Base-by-base conservation (phyloP, 208 protist genomes). In the Lotmaria passim region DNA sequence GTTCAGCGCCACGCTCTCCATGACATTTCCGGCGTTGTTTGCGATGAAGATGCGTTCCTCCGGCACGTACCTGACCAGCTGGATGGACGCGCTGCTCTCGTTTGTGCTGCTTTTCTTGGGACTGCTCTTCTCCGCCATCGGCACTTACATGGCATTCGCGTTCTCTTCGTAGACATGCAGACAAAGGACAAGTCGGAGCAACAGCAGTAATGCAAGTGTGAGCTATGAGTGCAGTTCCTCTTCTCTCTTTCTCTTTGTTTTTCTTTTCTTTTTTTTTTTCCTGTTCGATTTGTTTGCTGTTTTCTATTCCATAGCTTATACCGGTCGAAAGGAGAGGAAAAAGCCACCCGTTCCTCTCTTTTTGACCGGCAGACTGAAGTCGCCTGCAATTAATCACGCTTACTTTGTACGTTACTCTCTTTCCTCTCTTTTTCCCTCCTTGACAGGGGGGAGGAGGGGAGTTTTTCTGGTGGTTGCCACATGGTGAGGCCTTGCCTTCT, bases 11-110 rank as follows among this genome's bases (percentile, higher is more conserved):
- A 89, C 85, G 8, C 79, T 93, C n/a, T 86, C 80, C 57, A 90
- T 93, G 85, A 93, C 83, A 8, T 82, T 93, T 28, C 88, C 88
- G 38, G 82, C 85, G 36, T 55, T 93, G 8, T 91, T 93, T 50
- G 74, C 88, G n/a, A 75, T 91, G 44, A 66, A 83, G 59, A 93
- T 93, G 88, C 78, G 76, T 14, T 38, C 57, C 51, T 74, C 75
- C 28, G 80, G 83, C 26, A 86, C 88, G 12, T 90, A 91, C 58
- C 68, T 91, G 34, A 90, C 82, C 10, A 30, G 65, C 26, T 75
- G 59, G 26, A 43, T 79, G 3, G 88, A 93, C 64, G 75, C 47
- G 38, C 39, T 83, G 7, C 51, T 88, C 14, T 79, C 53, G 38
- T 84, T 75, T 58, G 34, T 58, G 28, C 73, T 93, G 23, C 63